Conservation (phyloP, 2,329 filamentous ascomycete species). For the Verticillium longisporum region DNA sequence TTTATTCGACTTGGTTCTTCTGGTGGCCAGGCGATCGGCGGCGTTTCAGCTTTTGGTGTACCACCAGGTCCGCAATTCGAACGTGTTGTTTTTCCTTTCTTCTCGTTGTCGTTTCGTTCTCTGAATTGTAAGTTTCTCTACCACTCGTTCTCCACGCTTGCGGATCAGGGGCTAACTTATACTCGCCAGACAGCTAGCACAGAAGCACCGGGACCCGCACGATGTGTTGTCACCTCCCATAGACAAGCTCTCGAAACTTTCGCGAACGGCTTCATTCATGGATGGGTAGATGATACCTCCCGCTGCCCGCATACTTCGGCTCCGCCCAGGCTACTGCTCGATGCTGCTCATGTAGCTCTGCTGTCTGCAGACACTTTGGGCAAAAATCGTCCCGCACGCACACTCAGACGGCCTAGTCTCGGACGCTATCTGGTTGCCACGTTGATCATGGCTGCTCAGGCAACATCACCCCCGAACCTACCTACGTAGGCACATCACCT, state of each 20-base stretch:
- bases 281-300: background rate
- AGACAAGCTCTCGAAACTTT: background rate
- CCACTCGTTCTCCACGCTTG: constrained; percentile 1
- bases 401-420: background rate
- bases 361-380: constrained; percentile 6
- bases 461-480: constrained; percentile 9
- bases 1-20: background rate
- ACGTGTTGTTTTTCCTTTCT: background rate
- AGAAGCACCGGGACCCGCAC: constrained; percentile 8
- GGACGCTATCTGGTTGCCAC: constrained; percentile 22
- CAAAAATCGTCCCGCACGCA: constrained; percentile 1
- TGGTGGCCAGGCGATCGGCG: background rate
- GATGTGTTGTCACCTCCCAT: constrained; percentile 10
- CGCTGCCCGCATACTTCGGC: constrained; percentile 1
- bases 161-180: constrained; percentile 31
- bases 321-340: background rate
- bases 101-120: background rate
- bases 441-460: constrained; percentile 20
- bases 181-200: constrained; percentile 19
- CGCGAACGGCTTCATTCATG: background rate
- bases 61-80: background rate
- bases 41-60: background rate
- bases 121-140: background rate
- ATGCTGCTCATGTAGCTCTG: background rate
- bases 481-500: constrained; percentile 1